phyloP scores from a whole-genome alignment of 495 filamentous ascomycete species.

The Talaromyces stipitatus region DNA sequence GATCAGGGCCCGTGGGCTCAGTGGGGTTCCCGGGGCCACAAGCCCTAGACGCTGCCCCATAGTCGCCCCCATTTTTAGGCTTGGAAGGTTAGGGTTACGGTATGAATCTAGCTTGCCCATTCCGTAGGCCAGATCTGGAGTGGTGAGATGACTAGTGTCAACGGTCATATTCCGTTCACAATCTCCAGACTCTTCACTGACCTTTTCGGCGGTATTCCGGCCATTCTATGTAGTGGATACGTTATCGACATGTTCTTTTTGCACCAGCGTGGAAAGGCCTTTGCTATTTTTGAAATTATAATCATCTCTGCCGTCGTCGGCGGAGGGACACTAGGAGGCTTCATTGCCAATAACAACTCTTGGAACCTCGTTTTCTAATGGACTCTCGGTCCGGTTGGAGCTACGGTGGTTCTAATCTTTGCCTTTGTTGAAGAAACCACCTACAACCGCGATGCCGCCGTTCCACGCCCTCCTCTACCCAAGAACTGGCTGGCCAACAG shows the following conservation, averaged over 20 bases:
- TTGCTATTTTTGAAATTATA: constrained; percentile 32
- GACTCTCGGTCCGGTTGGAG: constrained; percentile 33
- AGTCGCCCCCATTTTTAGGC: too few species aligned
- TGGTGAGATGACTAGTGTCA: constrained; percentile 29
- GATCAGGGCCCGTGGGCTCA: too few species aligned
- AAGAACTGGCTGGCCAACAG: constrained; percentile 26
- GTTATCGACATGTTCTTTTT: constrained; percentile 40
- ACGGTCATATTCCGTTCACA: constrained; percentile 35
- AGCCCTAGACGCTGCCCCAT: too few species aligned
- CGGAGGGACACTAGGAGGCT: constrained; percentile 38
- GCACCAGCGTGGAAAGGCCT: constrained; percentile 38
- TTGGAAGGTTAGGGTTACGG: too few species aligned
- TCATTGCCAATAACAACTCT: constrained; percentile 28
- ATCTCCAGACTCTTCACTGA: constrained; percentile 37
- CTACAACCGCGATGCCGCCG: constrained; percentile 15
- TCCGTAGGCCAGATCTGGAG: constrained; percentile 35
- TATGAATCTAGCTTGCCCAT: constrained; percentile 25
- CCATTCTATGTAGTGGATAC: constrained; percentile 29
- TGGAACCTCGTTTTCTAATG: constrained; percentile 46
- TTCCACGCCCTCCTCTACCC: constrained; percentile 13
- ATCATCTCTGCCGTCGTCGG: constrained; percentile 34
- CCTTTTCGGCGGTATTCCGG: constrained; percentile 30
- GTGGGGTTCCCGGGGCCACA: too few species aligned
- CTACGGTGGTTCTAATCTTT: constrained; percentile 33
- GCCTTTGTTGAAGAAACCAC: constrained; percentile 40